Evolutionary conservation across 192 early-diverging fungal species (phyloP), one percentile per base, ranked within the genome.

Genomic region (Coemansia aciculifera): DNA sequence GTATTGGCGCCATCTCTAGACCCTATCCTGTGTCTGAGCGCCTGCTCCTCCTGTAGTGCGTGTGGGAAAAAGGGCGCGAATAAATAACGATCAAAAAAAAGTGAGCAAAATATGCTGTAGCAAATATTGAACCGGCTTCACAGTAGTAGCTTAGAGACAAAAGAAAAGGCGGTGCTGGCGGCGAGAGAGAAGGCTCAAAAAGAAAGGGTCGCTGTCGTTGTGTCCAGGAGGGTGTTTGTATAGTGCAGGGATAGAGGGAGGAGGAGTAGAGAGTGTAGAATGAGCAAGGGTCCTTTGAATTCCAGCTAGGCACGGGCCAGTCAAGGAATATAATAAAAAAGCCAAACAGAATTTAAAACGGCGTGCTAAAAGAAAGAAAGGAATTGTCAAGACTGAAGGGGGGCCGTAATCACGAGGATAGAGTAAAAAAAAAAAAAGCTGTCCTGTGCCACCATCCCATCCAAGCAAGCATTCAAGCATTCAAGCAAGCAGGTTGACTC

Each of bases 1-100:
- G 68, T 31, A 89, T 87, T 38, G 89, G 89, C 44, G 88, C 87
- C 89, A 90, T 90, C 42, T 48, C 57, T n/a, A 6, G n/a, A 21
- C 57, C 34, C 57, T 37, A 32, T 37, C 60, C 65, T 42, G 44
- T 44, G 62, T 40, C 46, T n/a, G 57, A 37, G 57, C 57, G 6
- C 32, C 38, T 19, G 32, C 29, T 8, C 57, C 57, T 2, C 5
- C 43, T 48, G 29, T 64, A 31, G 40, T 43, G 31, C 31, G 17
- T 46, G 27, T 31, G 40, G n/a, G 40, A 44, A n/a, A 29, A 32
- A 29, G 9, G 40, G 31, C 29, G 19, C 15, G 17, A 31, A 27
- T 4, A 5, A 27, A 31, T 54, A 54, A 2, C 51, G 27, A 54
- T 54, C 51, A 9, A 54, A 29, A 12, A 54, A 54, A 7, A 24